Evolutionary conservation across 805 yeast species (phyloP), one percentile per base, ranked within the genome.

Genomic region (Saccharomyces paradoxus): DNA sequence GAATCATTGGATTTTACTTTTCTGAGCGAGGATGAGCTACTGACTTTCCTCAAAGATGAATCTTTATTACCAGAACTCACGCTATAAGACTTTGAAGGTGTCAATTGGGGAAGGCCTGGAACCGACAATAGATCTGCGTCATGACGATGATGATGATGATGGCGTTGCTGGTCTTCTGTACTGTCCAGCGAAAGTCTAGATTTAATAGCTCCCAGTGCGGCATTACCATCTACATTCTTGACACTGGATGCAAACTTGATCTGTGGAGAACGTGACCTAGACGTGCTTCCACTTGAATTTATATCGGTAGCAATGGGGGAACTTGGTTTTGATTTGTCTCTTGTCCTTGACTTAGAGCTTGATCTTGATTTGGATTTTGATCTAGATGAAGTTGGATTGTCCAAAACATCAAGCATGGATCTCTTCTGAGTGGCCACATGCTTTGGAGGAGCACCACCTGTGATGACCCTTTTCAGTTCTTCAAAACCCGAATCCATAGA

Each of bases 321-420:
- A 29, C 30, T 21, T n/a, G 37, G 37, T 31, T 52, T 48, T 8
- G 30, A 24, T 24, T 29, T 28, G 9, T 26, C 50, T 5, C 55
- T 41, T 2, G 53, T 30, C 21, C 56, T 53, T 2, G 61, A 56
- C 37, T 55, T 49, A 28, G 60, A 52, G 30, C 54, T 52, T 27
- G 56, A 54, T 30, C 55, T 51, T 37, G 56, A 53, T 14, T 56
- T 50, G 8, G 58, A 55, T 28, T 57, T 44, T 14, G 64, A 54
- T 17, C 59, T 48, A n/a, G 44, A 21, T 17, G 53, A 13, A 22
- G 44, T 56, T 6, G 56, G 55, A 30, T 50, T 32, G 51, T 61
- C 59, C n/a, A 48, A 50, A 13, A 62, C 65, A 50, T 62, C 64
- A 17, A 63, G 53, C 67, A 65, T 65, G 12, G 65, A 63, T 41